These are phyloP conservation scores for Recurvomyces mirabilis DNA, from an alignment of 495 filamentous ascomycete species.

Conservation along the genomic window DNA sequence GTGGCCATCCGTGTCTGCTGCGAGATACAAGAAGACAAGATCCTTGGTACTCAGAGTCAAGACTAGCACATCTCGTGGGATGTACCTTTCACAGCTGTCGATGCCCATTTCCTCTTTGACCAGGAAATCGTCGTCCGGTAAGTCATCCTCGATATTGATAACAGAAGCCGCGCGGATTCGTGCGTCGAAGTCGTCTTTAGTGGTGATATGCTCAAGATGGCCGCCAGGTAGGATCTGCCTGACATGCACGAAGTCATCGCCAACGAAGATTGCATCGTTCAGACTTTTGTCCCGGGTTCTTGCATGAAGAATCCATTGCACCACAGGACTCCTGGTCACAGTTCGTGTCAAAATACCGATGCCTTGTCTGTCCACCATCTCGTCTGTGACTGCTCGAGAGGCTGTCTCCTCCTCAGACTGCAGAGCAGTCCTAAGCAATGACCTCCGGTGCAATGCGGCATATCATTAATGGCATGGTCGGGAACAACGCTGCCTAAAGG, in stretches of 20 bases:
- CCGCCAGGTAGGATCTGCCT: slow-evolving; percentile 52
- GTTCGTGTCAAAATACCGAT: slow-evolving; percentile 68
- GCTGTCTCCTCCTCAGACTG: neutral
- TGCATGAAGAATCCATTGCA: slow-evolving; percentile 71
- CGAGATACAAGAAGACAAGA: slow-evolving; percentile 59
- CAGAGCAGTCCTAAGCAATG: neutral
- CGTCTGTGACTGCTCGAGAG: too few relatives aligned
- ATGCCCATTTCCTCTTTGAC: slow-evolving; percentile 16
- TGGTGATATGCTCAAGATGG: slow-evolving; percentile 56
- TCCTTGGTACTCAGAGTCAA: slow-evolving; percentile 59
- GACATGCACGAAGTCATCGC: slow-evolving; percentile 55
- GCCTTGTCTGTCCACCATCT: too few relatives aligned
- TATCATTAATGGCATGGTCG: too few relatives aligned
- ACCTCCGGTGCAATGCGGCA: too few relatives aligned
- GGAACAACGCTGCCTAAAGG: too few relatives aligned
- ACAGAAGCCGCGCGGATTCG: slow-evolving; percentile 55
- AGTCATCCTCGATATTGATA: slow-evolving; percentile 28
- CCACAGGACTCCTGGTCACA: slow-evolving; percentile 58
- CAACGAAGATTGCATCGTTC: slow-evolving; percentile 85
- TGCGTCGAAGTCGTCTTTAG: slow-evolving; percentile 64
- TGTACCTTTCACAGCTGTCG: neutral
- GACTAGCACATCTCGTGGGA: slow-evolving; percentile 68
- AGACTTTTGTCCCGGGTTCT: slow-evolving; percentile 53
- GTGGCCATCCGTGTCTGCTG: slow-evolving; percentile 32
- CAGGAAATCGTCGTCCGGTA: slow-evolving; percentile 21